Evolutionary conservation across 805 yeast species (phyloP), one percentile per base, ranked within the genome.

Genomic region (Metschnikowia orientalis): DNA sequence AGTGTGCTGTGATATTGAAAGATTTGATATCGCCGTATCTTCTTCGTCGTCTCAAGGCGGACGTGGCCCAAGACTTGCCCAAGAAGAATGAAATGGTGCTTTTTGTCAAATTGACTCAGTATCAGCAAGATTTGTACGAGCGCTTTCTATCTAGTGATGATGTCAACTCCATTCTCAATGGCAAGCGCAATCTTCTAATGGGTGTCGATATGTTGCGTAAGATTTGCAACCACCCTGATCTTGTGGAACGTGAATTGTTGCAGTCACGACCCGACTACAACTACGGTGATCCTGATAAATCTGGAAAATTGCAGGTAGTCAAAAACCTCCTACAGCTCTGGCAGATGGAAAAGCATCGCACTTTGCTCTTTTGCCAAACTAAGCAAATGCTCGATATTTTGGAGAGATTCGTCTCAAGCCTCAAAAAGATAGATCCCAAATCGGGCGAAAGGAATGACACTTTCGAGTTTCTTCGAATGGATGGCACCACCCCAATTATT

Each of bases 181-280:
- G 97, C 1, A 79, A 73, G 47, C 60, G 94, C 33, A 86, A 88
- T 48, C 86, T 88, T 4, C 63, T 92, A 25, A 84, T 71, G 69
- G 97, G 97, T 1, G 90, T 92, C 21, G 97, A 90, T 57, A 74
- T 86, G 15, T 56, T 92, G 34, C 70, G 97, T 38, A 92, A 92
- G 54, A 86, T 92, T 2, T 92, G 98, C 56, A 92, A 92, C 55
- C 97, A 92, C 64, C 98, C 98, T 0, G 97, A 92, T 56, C 62
- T 92, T 35, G 77, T 79, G 3, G 66, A 69, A 29, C 51, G 73
- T 8, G 73, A 72, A 9, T 35, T 50, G 2, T 46, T 67, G 12
- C 34, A 44, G 42, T 53, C 50, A n/a, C 58, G 57, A 16, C 60
- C 26, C 61, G 60, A 43, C 32, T 53, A 53, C 23, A 46, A 60